Evolutionary conservation across 2,329 filamentous ascomycete species (phyloP).

Genomic region (Fusarium pseudograminearum): DNA sequence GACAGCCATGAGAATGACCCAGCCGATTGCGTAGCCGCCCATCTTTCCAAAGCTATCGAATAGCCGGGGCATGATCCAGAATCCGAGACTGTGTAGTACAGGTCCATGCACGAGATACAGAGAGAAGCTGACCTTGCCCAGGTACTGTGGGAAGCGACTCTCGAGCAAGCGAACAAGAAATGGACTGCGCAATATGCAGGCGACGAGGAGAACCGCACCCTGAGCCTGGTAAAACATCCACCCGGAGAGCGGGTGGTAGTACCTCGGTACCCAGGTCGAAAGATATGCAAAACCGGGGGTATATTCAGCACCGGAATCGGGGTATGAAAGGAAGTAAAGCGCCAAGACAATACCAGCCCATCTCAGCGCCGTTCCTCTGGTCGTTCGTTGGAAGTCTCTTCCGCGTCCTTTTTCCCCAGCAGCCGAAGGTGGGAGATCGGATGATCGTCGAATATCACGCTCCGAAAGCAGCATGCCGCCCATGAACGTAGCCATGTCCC

Average conservation of each 20-base stretch:
- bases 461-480: slow-evolving; percentile 55
- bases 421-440: slow-evolving; percentile 35
- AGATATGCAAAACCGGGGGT: slow-evolving; percentile 55
- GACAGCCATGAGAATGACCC: slow-evolving; percentile 47
- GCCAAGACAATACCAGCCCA: slow-evolving; percentile 50
- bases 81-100: slow-evolving; percentile 68
- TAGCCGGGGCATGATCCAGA: slow-evolving; percentile 64
- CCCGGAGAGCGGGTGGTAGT: slow-evolving; percentile 53
- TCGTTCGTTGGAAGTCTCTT: slow-evolving; percentile 12
- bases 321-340: slow-evolving; percentile 56
- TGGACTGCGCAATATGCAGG: slow-evolving; percentile 52
- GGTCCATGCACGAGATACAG: slow-evolving; percentile 65
- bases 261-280: slow-evolving; percentile 51
- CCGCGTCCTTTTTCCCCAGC: slow-evolving; percentile 18
- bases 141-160: slow-evolving; percentile 51
- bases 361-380: slow-evolving; percentile 37
- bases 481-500: slow-evolving; percentile 57
- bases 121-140: slow-evolving; percentile 57
- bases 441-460: slow-evolving; percentile 50
- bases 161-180: slow-evolving; percentile 50
- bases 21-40: slow-evolving; percentile 51
- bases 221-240: slow-evolving; percentile 58
- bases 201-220: slow-evolving; percentile 54
- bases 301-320: slow-evolving; percentile 54
- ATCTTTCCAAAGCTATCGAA: slow-evolving; percentile 53